A percentile compares a stretch with the other conserved stretches of the same genome.
phyloP scores from a whole-genome alignment of 805 yeast genomes.

The Torulaspora microellipsoides region DNA sequence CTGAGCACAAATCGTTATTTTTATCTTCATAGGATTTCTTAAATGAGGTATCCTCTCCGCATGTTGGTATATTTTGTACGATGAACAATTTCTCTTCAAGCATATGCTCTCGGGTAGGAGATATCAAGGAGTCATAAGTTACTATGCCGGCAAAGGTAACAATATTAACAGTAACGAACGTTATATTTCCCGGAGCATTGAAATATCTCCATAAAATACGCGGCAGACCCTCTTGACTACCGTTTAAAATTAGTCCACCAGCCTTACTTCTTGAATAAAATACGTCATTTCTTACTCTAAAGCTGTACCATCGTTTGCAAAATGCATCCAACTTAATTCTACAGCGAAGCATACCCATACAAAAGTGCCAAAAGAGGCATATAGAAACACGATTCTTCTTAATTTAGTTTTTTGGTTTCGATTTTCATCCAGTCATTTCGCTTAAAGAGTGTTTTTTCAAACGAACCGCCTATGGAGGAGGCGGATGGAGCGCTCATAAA shows the following conservation, averaged over 20 bases:
- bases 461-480: too few relatives aligned
- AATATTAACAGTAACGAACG: conserved; percentile 37
- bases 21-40: not conserved
- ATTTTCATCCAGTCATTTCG: too few relatives aligned
- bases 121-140: conserved; percentile 31
- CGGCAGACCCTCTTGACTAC: conserved; percentile 8
- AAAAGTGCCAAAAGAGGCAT: too few relatives aligned
- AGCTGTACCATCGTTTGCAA: conserved; percentile 10
- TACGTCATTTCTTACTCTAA: conserved; percentile 4
- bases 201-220: conserved; percentile 36
- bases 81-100: conserved; percentile 7
- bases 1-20: not conserved
- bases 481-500: too few relatives aligned
- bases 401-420: too few relatives aligned
- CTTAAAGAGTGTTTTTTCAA: too few relatives aligned
- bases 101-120: conserved; percentile 13
- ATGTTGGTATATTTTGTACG: conserved; percentile 3
- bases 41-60: not conserved
- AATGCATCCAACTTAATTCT: conserved; percentile 3
- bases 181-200: conserved; percentile 37
- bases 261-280: conserved; percentile 5
- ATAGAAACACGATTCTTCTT: too few relatives aligned
- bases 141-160: conserved; percentile 34
- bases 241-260: conserved; percentile 11
- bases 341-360: conserved; percentile 9